Base-by-base conservation (phyloP, 1,284 basidiomycete genomes). In the Omphalotus olearius region DNA sequence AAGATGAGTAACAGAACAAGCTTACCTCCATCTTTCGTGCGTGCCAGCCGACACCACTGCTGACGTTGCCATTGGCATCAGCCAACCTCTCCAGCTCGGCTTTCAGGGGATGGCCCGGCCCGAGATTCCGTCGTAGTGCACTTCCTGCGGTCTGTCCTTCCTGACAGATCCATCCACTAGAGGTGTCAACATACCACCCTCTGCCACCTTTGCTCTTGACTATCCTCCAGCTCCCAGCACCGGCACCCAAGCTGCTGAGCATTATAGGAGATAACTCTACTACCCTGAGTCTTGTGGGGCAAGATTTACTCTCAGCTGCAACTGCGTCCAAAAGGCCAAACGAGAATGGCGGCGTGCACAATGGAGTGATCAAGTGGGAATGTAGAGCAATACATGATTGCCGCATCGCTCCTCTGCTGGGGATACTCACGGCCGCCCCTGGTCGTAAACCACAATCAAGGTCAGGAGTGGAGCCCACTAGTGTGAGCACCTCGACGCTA, bases 11-110 rank as follows among this genome's bases (percentile, higher is more conserved):
- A 47, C 20, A 41, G 10, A 54, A 52, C 20, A 23, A 23, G 70
- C 83, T 52, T 50, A 97, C 91, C 80, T 98, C 95, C 93, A 98
- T 95, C 74, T 99, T 99, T 48, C 93, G 74, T 33, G 90, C 85
- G 69, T 98, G 93, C 95, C 96, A 99, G 0, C 96, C 96, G 1
- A 94, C 82, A 4, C 87, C 89, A 62, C 88, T 92, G 60, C 79
- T 87, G 3, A 97, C 94, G 60, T 93, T 91, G 1, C 93, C 93
- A 59, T 92, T 91, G 10, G 87, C 85, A 57, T 85, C 78, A 11
- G 90, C 83, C n/a, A 96, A 70, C 39, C 76, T 73, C 59, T 85
- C 82, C 62, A 93, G 73, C 64, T 86, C 87, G 30, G 66, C 65
- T 47, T 90, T 74, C 63, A 86, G 80, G 1, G 83, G 81, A 65